These are phyloP conservation scores for Mrakiaceae sp. DNA, from an alignment of 1,284 basidiomycete species.

Conservation along the genomic window DNA sequence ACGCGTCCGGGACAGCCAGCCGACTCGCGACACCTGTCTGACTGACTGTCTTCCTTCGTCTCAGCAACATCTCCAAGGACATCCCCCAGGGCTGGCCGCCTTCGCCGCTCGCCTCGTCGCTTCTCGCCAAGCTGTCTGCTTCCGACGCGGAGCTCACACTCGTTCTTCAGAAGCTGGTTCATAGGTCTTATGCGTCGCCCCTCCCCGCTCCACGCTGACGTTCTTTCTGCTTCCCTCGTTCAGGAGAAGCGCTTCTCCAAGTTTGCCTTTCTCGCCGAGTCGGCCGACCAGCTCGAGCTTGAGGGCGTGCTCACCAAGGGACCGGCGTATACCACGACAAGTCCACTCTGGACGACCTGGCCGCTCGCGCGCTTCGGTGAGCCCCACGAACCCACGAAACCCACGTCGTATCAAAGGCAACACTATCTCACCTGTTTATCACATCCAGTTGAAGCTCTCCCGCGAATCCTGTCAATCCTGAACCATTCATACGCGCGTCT, in stretches of 20 bases:
- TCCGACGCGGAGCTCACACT: constrained; percentile 47
- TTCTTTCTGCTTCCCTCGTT: not conserved
- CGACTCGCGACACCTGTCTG: not conserved
- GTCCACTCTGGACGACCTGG: constrained; percentile 59
- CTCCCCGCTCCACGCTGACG: not conserved
- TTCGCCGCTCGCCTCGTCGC: not conserved
- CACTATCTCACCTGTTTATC: not conserved
- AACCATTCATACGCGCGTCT: constrained; percentile 5
- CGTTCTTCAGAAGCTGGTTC: constrained; percentile 52
- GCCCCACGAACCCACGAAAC: not conserved
- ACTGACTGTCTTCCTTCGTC: not conserved
- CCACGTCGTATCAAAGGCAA: not conserved
- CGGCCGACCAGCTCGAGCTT: not conserved
- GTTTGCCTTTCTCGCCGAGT: constrained; percentile 37
- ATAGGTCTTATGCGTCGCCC: constrained; percentile 19
- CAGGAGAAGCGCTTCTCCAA: constrained; percentile 58
- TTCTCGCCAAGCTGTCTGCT: constrained; percentile 37
- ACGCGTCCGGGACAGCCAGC: not conserved
- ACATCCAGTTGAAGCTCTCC: not conserved
- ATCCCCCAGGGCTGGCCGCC: constrained; percentile 8
- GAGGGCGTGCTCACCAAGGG: constrained; percentile 60
- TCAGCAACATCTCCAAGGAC: not conserved
- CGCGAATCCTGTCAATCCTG: not conserved
- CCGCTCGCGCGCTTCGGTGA: not conserved
- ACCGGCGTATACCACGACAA: constrained; percentile 50